These are phyloP conservation scores for Xylariales sp. DNA, from an alignment of 2,329 filamentous ascomycete species.

Conservation along the genomic window DNA sequence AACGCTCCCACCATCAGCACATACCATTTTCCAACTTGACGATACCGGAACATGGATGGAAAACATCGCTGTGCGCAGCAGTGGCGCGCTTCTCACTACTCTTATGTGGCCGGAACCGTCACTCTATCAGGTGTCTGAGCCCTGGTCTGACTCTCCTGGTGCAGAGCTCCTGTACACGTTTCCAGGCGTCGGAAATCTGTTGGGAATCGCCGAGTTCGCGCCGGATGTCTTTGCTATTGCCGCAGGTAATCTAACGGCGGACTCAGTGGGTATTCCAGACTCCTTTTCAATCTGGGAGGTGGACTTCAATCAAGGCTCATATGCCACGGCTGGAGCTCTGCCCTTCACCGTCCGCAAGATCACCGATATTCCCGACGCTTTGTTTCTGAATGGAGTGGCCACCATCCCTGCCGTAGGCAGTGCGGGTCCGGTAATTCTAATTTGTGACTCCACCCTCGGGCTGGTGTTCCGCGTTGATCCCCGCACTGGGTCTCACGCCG, in stretches of 20 bases:
- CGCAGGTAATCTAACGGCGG: background rate
- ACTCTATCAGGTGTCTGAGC: conserved; percentile 17
- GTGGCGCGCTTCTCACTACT: conserved; percentile 22
- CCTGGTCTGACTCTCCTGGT: conserved; percentile 10
- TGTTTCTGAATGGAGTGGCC: background rate
- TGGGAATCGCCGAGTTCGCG: conserved; percentile 22
- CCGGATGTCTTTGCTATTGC: conserved; percentile 12
- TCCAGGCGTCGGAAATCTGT: conserved; percentile 13
- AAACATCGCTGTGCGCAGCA: conserved; percentile 22
- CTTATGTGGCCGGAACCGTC: conserved; percentile 17
- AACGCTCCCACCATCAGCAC: too few relatives aligned
- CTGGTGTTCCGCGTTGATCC: background rate
- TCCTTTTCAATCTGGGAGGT: background rate
- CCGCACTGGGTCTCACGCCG: background rate
- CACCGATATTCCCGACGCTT: background rate
- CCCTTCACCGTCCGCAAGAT: too few relatives aligned
- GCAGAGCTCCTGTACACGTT: conserved; percentile 17
- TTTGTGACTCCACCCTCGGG: background rate
- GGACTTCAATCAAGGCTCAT: background rate
- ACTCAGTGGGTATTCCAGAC: background rate
- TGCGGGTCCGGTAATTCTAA: background rate
- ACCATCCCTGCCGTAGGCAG: too few relatives aligned
- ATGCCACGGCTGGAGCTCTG: background rate
- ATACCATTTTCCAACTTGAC: conserved; percentile 9
- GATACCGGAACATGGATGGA: conserved; percentile 15